Base-by-base conservation (phyloP, 768 basidiomycete genomes). In the Lactifluus piperatus region DNA sequence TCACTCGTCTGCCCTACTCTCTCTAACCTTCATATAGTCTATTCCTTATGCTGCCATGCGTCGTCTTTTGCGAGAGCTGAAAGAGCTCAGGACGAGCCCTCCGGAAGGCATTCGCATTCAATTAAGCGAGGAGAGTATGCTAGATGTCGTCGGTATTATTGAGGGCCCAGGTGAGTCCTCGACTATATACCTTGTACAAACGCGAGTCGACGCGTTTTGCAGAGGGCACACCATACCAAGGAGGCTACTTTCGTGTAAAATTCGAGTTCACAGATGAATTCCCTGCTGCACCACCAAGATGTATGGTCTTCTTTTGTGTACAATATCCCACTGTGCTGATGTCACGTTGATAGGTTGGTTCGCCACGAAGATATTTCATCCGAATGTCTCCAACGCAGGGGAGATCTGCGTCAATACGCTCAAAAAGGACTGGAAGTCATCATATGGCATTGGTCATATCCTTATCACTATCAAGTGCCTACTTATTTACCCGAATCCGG, bases 361-460 rank as follows among this genome's bases (percentile, higher is more conserved):
- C 65, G 75, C 80, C 14, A 97, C 94, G 51, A 97, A 95, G 76
- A 94, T 98, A 57, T 97, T 97, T 72, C 94, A 97, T 67, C 94
- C 95, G 0, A 98, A 98, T 67, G 92, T 98, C 41, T 94, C 93
- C 0, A 78, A 81, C 34, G 71, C 81, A 0, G 94, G 94, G 16
- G 94, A 97, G 72, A 97, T 97, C 65, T 97, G 94, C 70, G 94
- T 97, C 16, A 95, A 94, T 74, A 97, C 94, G 7, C 75, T 97
- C 26, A 97, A 97, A 79, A 95, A 97, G 71, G 93, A 95, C 67
- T 97, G 94, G 94, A 88, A 93, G 70, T 80, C 89, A 24, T 81
- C 85, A 13, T 94, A 91, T 66, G 94, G 94, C 50, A 92, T 98
- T 30, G 82, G 78, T 13, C 91, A 94, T 70, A 95, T 95, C 59